Conservation (phyloP, 306 rosid genomes). For the Clitoria ternatea region DNA sequence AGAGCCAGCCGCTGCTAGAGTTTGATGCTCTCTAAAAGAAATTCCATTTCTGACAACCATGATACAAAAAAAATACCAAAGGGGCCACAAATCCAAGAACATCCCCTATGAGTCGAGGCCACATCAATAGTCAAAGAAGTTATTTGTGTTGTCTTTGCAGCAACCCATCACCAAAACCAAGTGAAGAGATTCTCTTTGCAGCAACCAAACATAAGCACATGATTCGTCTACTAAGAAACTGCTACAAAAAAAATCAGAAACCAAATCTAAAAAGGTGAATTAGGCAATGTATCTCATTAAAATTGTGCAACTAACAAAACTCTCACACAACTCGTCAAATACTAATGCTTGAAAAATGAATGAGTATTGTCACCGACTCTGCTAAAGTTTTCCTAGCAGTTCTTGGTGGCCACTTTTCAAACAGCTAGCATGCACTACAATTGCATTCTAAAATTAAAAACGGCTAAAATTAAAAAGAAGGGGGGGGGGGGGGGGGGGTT, state of each 20-base stretch:
- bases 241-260: not conserved
- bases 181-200: constrained; percentile 9
- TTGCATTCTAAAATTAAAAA: not conserved
- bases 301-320: not conserved
- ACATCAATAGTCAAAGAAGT: not conserved
- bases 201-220: not conserved
- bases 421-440: constrained; percentile 21
- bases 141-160: not conserved
- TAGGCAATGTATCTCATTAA: not conserved
- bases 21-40: not conserved
- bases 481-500: too few relatives aligned
- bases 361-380: not conserved
- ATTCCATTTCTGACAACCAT: constrained; percentile 2
- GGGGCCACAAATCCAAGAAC: not conserved
- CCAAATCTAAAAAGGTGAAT: not conserved
- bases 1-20: not conserved
- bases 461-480: too few relatives aligned
- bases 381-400: not conserved
- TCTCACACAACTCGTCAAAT: not conserved
- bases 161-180: constrained; percentile 12
- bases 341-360: not conserved
- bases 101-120: constrained; percentile 15
- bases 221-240: not conserved
- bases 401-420: constrained; percentile 20
- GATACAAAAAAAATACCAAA: not conserved